Percentiles rank a stretch among this genome's conserved stretches.
phyloP scores from a whole-genome alignment of 1,284 basidiomycete genomes.

The Ganoderma sp. region DNA sequence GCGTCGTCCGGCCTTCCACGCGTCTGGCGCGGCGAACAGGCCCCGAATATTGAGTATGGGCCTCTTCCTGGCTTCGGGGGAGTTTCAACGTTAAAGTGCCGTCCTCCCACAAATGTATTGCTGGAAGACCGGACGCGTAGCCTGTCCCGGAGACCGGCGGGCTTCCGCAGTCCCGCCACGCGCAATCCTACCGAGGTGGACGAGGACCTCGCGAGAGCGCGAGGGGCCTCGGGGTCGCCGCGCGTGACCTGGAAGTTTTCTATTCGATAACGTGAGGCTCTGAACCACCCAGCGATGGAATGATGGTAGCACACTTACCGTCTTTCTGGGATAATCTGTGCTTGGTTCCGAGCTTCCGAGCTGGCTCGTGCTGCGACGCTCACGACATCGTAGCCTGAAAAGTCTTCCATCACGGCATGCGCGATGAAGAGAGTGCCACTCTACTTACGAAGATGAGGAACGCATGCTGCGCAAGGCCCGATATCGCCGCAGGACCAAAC shows the following conservation, averaged over 20 bases:
- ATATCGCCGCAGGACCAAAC: background rate
- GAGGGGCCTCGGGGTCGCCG: background rate
- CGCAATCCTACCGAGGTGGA: background rate
- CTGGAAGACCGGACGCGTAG: background rate
- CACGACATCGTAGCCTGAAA: background rate
- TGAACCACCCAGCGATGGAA: conserved; percentile 11
- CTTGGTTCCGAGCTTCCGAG: background rate
- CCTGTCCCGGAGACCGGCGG: conserved; percentile 19
- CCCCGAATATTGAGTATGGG: background rate
- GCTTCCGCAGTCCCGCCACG: conserved; percentile 12
- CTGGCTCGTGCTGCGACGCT: background rate
- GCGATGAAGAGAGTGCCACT: conserved; percentile 1
- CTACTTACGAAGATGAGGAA: background rate
- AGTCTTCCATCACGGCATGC: background rate
- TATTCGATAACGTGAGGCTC: conserved; percentile 15
- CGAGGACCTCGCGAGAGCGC: background rate
- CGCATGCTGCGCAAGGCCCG: background rate
- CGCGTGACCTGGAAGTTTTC: background rate
- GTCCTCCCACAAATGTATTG: conserved; percentile 6
- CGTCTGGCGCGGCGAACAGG: background rate
- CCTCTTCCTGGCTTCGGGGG: background rate
- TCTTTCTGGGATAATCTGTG: background rate
- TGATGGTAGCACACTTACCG: background rate
- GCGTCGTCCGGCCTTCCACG: conserved; percentile 5
- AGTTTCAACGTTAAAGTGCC: background rate